Percentiles rank a stretch among this genome's conserved stretches.
phyloP scores from a whole-genome alignment of 371 early-diverging fungal species.

The Mucor circinelloides region DNA sequence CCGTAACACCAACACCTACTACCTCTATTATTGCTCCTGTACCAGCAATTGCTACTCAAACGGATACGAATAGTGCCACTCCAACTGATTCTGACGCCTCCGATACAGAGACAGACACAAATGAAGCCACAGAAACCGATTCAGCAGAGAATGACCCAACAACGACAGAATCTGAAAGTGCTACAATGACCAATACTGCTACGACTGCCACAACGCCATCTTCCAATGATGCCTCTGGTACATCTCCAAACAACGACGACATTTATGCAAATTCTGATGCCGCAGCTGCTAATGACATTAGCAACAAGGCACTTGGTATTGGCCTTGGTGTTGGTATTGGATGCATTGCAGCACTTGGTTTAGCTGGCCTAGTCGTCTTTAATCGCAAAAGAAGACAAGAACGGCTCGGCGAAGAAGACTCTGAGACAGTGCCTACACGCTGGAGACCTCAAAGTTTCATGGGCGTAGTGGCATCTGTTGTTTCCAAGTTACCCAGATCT shows the following conservation, averaged over 20 bases:
- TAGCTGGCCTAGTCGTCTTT: conserved; percentile 40
- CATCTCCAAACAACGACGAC: neutral
- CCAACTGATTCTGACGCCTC: neutral
- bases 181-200: neutral
- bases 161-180: neutral
- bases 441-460: conserved; percentile 55
- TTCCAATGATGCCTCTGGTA: neutral
- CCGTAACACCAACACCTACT: neutral
- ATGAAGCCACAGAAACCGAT: neutral
- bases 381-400: conserved; percentile 24
- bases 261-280: neutral
- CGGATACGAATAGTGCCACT: neutral
- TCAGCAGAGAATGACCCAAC: neutral
- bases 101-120: neutral
- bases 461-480: conserved; percentile 50
- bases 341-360: conserved; percentile 44
- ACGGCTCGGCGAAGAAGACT: neutral
- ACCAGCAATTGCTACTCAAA: neutral
- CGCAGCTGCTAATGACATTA: conserved; percentile 10
- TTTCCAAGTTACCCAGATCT: conserved; percentile 49
- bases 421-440: conserved; percentile 27
- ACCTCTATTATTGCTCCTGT: neutral
- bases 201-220: neutral
- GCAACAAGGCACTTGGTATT: conserved; percentile 43
- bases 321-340: conserved; percentile 50